Conservation (phyloP, 208 protist species). For the Trypanosomatidae sp. region DNA sequence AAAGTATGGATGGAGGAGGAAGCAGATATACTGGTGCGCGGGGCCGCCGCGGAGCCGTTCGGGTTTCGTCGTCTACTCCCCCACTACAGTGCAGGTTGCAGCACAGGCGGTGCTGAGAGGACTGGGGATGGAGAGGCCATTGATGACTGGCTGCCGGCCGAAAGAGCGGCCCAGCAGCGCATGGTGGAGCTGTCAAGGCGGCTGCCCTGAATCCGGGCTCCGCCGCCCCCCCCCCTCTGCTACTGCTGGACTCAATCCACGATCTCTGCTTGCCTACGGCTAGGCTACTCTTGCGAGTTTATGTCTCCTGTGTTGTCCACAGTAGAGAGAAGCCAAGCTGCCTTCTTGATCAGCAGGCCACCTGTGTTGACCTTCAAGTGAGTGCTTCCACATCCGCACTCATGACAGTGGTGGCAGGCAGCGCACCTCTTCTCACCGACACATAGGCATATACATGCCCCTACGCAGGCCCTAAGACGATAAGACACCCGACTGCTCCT, state of each 20-base stretch:
- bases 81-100: conserved; percentile 9
- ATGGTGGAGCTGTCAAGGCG: conserved; percentile 28
- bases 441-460: neutral
- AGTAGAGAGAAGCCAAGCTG: neutral
- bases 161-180: conserved; percentile 22
- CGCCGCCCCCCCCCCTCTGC: neutral
- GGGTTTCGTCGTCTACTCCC: conserved; percentile 33
- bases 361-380: neutral
- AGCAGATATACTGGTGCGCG: conserved; percentile 9
- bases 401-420: neutral
- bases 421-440: neutral
- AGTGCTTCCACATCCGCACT: too few relatives aligned
- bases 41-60: neutral
- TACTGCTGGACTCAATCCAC: neutral
- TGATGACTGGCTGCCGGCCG: conserved; percentile 27
- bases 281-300: neutral
- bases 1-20: neutral
- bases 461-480: neutral
- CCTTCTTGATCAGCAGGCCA: neutral
- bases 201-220: conserved; percentile 12
- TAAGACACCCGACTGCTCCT: neutral
- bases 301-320: neutral
- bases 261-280: conserved; percentile 3
- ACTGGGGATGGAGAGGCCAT: neutral
- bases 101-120: neutral